Percentiles rank a stretch among this genome's conserved stretches.
phyloP scores from a whole-genome alignment of 495 filamentous ascomycete species.

The Lophiotrema nucula region DNA sequence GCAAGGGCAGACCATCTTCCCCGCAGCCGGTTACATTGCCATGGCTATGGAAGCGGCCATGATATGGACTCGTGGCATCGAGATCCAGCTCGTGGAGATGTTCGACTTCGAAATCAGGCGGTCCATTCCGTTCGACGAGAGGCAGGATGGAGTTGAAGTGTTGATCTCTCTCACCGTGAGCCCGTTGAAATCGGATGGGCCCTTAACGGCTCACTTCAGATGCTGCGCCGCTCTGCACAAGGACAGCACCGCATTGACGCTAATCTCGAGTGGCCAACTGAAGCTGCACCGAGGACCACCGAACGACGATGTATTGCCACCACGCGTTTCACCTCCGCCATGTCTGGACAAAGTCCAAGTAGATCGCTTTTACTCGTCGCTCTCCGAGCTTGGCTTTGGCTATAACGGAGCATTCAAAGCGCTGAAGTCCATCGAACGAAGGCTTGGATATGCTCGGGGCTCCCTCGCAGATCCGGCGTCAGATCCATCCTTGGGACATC shows the following conservation, averaged over 20 bases:
- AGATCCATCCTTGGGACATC: background rate
- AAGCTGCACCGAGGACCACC: background rate
- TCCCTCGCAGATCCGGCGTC: too few species aligned
- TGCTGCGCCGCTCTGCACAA: background rate
- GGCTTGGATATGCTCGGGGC: background rate
- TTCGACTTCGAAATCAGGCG: background rate
- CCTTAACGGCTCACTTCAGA: background rate
- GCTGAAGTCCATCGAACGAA: background rate
- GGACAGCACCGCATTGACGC: background rate
- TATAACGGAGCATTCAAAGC: background rate
- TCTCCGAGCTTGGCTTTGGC: background rate
- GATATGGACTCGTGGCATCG: background rate
- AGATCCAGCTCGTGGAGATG: background rate
- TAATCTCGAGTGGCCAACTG: background rate
- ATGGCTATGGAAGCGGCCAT: constrained; percentile 2
- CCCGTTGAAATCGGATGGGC: background rate
- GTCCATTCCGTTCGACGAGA: background rate
- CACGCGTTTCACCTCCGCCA: background rate
- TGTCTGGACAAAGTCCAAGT: background rate
- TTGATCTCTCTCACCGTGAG: background rate
- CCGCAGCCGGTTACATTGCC: constrained; percentile 5
- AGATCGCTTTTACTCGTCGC: background rate
- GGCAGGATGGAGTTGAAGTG: background rate
- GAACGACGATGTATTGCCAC: background rate
- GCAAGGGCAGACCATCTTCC: constrained; percentile 7